A percentile compares a stretch with the other conserved stretches of the same genome.
Evolutionary conservation across 805 yeast genomes (phyloP).

Genomic region (Wickerhamiella hasegawae): DNA sequence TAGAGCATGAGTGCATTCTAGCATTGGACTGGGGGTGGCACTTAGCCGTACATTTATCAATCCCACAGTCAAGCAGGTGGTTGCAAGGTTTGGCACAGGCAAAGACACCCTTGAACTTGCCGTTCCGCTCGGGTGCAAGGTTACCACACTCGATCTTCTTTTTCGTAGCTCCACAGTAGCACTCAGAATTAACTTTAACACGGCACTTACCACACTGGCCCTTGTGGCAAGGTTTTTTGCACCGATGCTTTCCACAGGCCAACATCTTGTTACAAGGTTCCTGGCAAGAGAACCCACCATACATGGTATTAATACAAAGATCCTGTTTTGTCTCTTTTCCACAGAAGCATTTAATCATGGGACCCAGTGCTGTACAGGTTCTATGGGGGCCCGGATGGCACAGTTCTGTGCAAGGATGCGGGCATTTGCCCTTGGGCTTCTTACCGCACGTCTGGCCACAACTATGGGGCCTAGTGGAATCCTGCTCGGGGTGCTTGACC

Average conservation of each 20-base stretch:
- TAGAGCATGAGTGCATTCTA: slow-evolving; percentile 6
- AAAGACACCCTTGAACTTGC: not conserved
- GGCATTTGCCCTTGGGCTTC: slow-evolving; percentile 10
- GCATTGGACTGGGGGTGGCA: slow-evolving; percentile 6
- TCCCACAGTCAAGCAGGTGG: slow-evolving; percentile 6
- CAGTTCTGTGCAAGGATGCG: slow-evolving; percentile 15
- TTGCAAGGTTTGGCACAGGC: slow-evolving; percentile 9
- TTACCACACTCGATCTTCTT: not conserved
- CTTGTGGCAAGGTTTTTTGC: slow-evolving; percentile 36
- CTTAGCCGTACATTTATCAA: slow-evolving; percentile 5
- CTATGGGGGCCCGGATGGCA: slow-evolving; percentile 17
- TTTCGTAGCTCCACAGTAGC: slow-evolving; percentile 9
- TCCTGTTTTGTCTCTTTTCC: slow-evolving; percentile 6
- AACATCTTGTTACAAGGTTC: slow-evolving; percentile 36
- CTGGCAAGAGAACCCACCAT: slow-evolving; percentile 35
- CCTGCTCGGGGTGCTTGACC: slow-evolving; percentile 4
- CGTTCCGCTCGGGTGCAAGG: not conserved
- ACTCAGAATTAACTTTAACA: not conserved
- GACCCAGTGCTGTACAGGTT: slow-evolving; percentile 13
- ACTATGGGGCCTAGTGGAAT: slow-evolving; percentile 11
- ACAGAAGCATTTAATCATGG: slow-evolving; percentile 12
- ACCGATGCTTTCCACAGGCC: slow-evolving; percentile 32
- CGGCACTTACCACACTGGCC: not conserved
- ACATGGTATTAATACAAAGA: slow-evolving; percentile 8
- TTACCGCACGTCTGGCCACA: slow-evolving; percentile 17